Evolutionary conservation across 108 stramenopile species (phyloP), one percentile per base, ranked within the genome.

Genomic region (Stephanodiscus minutulus): DNA sequence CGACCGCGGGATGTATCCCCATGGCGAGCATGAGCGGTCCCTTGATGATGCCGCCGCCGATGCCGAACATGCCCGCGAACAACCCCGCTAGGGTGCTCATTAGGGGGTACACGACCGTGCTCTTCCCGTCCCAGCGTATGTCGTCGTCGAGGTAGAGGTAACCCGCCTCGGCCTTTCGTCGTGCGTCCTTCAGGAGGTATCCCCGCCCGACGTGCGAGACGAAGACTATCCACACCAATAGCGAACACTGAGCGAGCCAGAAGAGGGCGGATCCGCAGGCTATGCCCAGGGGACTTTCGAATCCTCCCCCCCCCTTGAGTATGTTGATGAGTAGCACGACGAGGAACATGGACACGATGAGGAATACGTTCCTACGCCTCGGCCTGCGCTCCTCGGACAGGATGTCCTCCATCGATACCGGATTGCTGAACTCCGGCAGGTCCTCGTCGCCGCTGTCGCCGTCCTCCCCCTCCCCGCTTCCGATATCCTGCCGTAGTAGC

Each of bases 31-130:
- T 96, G 27, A 96, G 86, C 2, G 97, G 97, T 6, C 97, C 96
- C 77, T 98, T 97, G 25, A 97, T 91, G 66, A 98, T 96, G 29
- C 95, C 96, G 27, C 97, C 96, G 3, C 95, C 86, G 0, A 98
- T 80, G 8, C 96, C 98, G 70, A 97, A 97, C 92, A 98, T 87
- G 9, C 98, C 98, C 7, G 97, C 98, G 75, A 91, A 93, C 73
- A 97, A 86, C 1, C 98, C 98, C 21, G 98, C 98, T 8, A 96
- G 61, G 57, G 88, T 87, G 50, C 96, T 97, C 39, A 98, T 67
- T 8, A 75, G 41, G 1, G 98, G 98, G 73, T 97, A 98, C 12
- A 92, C 68, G 17, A 96, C 66, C 3, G 97, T 96, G 13, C 93
- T 73, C n/a, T 81, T 72, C 15, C 52, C 71, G 72, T 94, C 80